Percentiles rank a stretch among this genome's conserved stretches.
These are phyloP conservation scores for Hordeum pubiflorum DNA, from an alignment of 202 grass and related monocot genomes.

Conservation along the genomic window DNA sequence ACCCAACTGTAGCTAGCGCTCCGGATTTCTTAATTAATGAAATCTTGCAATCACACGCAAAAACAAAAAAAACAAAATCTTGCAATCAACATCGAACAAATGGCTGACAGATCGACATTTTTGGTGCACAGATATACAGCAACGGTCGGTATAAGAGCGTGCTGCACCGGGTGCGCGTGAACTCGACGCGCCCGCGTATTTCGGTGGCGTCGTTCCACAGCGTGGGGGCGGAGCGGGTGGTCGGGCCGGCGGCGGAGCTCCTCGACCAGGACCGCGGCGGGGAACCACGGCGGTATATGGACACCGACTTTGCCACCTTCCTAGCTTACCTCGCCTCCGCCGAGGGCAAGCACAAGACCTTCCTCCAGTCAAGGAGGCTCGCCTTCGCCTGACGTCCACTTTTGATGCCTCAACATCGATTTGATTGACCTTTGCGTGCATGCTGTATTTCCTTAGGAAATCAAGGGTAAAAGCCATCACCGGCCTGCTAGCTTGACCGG, in stretches of 20 bases:
- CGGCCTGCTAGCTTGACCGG: neutral
- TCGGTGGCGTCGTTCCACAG: constrained; percentile 88
- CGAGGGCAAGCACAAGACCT: constrained; percentile 70
- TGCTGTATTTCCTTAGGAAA: neutral
- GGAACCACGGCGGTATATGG: constrained; percentile 49
- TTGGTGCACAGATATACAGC: constrained; percentile 63
- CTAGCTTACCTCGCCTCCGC: constrained; percentile 60
- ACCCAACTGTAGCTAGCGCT: neutral
- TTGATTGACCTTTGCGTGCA: neutral
- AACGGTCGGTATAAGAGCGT: constrained; percentile 83
- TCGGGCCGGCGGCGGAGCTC: constrained; percentile 59
- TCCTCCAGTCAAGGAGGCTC: constrained; percentile 66
- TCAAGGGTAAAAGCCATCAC: neutral
- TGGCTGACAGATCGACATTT: neutral
- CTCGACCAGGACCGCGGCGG: constrained; percentile 16
- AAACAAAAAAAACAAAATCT: neutral
- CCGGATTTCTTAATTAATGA: neutral
- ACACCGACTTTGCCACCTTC: constrained; percentile 82
- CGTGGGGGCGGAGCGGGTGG: constrained; percentile 38
- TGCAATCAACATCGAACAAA: neutral
- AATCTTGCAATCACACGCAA: neutral
- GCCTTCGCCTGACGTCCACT: neutral
- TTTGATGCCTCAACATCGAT: neutral
- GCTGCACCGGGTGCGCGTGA: constrained; percentile 72
- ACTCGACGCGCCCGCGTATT: constrained; percentile 47